phyloP scores from a whole-genome alignment of 2,329 filamentous ascomycete species.

The Capronia americana region DNA sequence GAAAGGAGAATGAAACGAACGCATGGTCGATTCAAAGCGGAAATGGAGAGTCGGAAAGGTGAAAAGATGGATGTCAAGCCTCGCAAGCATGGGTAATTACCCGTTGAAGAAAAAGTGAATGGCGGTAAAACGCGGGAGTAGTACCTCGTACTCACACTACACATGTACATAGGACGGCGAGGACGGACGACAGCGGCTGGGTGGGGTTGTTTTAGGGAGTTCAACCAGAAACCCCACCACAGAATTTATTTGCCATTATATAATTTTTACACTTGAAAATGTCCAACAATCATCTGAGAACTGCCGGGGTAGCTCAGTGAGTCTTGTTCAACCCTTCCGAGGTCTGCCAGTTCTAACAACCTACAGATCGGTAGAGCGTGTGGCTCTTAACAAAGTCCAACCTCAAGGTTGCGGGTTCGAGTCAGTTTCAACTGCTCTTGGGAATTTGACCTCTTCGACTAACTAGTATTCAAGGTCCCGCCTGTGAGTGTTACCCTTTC shows the following conservation, averaged over 20 bases:
- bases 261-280: neutral
- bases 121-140: neutral
- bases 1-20: neutral
- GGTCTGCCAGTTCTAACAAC: too few relatives aligned
- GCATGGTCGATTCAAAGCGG: too few relatives aligned
- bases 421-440: neutral
- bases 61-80: neutral
- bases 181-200: too few relatives aligned
- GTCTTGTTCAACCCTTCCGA: too few relatives aligned
- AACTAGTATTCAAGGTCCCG: neutral
- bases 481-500: neutral
- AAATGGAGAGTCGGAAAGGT: neutral
- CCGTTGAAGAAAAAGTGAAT: neutral
- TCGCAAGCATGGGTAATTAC: neutral
- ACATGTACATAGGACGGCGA: too few relatives aligned
- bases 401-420: constrained; percentile 23
- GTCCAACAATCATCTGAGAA: neutral
- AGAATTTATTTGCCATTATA: too few relatives aligned
- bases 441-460: neutral
- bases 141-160: too few relatives aligned
- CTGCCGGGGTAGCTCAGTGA: constrained; percentile 4
- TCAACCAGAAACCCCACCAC: neutral
- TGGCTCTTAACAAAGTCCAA: constrained; percentile 51
- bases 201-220: neutral
- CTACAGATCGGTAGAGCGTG: constrained; percentile 55